Base-by-base conservation (phyloP, 805 yeast genomes). In the Starmerella khaoyaiensis region DNA sequence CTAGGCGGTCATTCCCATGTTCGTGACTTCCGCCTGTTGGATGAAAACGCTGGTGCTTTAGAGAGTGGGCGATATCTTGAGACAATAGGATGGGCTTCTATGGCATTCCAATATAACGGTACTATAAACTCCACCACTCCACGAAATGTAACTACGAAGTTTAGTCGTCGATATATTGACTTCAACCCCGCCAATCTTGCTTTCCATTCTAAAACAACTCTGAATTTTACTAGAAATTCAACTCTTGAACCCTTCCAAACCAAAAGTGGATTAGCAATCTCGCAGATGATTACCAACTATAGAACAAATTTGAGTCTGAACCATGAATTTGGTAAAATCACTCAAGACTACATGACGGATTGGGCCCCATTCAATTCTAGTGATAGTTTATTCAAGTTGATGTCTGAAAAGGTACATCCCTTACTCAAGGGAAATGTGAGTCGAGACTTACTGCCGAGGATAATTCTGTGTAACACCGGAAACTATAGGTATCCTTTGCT, bases 1-100 rank as follows among this genome's bases (percentile, higher is more conserved):
- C 77, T 87, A 58, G 97, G 96, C 1, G 97, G 96, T 1, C 97
- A 87, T 58, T 75, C 93, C 21, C 97, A 87, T 54, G 74, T 87
- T 12, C 65, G 97, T 44, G 97, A 87, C 57, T 87, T 78, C 56
- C 68, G 72, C 6, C 61, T 71, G 3, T 63, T 75, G 35, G 97
- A 87, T 52, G 59, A 63, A 2, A 61, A 60, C 33, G 69, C 86
- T 18, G 73, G 80, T 0, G 95, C 77, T 0, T 58, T 87, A n/a
- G 94, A 87, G 60, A 80, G 94, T 54, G 97, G 97, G 0, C 64
- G 95, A 34, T 87, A 80, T 54, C 72, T 93, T 52, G 97, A 87
- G 55, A 87, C 97, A 0, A 69, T 80, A n/a, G 97, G 97, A 0
- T 87, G 84, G 68, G 57, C 79, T 10, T 72, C 93, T 19, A 60